phyloP scores from a whole-genome alignment of 2,329 filamentous ascomycete species.

The Cladophialophora immunda region DNA sequence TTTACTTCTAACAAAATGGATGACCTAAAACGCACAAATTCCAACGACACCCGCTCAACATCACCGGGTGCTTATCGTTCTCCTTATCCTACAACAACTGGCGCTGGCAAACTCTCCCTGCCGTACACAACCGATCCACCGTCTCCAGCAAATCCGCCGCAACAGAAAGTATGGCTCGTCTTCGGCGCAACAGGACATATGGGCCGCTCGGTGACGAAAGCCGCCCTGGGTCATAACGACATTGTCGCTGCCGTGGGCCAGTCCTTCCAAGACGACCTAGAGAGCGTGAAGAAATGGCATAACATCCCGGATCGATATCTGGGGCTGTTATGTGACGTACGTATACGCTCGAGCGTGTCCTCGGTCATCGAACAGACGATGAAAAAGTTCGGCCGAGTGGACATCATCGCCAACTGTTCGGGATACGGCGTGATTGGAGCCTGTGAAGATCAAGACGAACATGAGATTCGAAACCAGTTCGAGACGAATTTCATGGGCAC shows the following conservation, averaged over 20 bases:
- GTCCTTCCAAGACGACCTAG: constrained; percentile 76
- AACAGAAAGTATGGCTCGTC: constrained; percentile 87
- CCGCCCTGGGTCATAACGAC: constrained; percentile 80
- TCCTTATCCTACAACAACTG: constrained; percentile 10
- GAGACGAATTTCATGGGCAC: constrained; percentile 98
- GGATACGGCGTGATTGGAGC: constrained; percentile 95
- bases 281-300: constrained; percentile 76
- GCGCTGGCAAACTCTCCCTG: constrained; percentile 63
- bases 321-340: constrained; percentile 87
- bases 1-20: constrained; percentile 20
- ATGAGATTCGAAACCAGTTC: constrained; percentile 94
- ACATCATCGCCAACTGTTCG: constrained; percentile 91
- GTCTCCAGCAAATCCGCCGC: constrained; percentile 71
- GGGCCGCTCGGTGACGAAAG: constrained; percentile 87
- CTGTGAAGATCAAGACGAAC: constrained; percentile 95
- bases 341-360: constrained; percentile 79
- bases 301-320: constrained; percentile 65
- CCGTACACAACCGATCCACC: constrained; percentile 89
- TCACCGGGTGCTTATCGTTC: constrained; percentile 21
- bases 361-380: constrained; percentile 75
- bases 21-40: constrained; percentile 12
- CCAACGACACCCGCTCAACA: constrained; percentile 12
- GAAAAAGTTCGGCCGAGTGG: constrained; percentile 78
- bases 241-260: constrained; percentile 86
- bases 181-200: constrained; percentile 98